A percentile compares a stretch with the other conserved stretches of the same genome.
These are phyloP conservation scores for Pseudogymnoascus sp. DNA, from an alignment of 2,329 filamentous ascomycete species.

Conservation along the genomic window DNA sequence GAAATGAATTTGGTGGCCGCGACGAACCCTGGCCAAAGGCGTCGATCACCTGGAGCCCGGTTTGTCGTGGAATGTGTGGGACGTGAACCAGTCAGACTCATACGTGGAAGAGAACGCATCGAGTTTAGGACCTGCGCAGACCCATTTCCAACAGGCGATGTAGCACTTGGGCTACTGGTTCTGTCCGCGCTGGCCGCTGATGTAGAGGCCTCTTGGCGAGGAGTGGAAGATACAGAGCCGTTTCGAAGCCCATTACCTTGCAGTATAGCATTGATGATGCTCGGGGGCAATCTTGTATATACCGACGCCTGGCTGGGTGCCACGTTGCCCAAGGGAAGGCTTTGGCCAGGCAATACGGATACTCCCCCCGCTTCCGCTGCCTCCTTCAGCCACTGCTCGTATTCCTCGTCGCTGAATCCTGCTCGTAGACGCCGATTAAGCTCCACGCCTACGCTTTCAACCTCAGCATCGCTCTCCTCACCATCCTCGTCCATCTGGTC, in stretches of 20 bases:
- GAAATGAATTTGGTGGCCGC: background rate
- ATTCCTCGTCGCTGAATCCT: conserved; percentile 62
- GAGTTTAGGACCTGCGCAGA: background rate
- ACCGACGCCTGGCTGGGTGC: background rate
- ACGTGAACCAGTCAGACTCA: background rate
- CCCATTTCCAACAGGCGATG: background rate
- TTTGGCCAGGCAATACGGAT: conserved; percentile 40
- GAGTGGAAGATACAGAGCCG: background rate
- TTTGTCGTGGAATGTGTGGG: background rate
- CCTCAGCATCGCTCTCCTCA: conserved; percentile 48
- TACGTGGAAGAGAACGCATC: background rate
- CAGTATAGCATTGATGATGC: conserved; percentile 1
- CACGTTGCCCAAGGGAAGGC: conserved; percentile 21
- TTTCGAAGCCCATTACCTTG: background rate
- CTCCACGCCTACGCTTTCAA: conserved; percentile 54
- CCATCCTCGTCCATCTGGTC: conserved; percentile 31
- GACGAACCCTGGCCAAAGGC: background rate
- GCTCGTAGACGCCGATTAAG: conserved; percentile 60
- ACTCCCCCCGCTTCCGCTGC: conserved; percentile 58
- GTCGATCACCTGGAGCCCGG: background rate
- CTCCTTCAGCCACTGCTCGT: conserved; percentile 70
- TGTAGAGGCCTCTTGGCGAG: background rate
- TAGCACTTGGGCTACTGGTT: background rate
- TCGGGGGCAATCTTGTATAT: conserved; percentile 3
- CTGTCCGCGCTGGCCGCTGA: background rate